These are phyloP conservation scores for Ophiosphaerella korrae DNA, from an alignment of 2,329 filamentous ascomycete species.

Conservation along the genomic window DNA sequence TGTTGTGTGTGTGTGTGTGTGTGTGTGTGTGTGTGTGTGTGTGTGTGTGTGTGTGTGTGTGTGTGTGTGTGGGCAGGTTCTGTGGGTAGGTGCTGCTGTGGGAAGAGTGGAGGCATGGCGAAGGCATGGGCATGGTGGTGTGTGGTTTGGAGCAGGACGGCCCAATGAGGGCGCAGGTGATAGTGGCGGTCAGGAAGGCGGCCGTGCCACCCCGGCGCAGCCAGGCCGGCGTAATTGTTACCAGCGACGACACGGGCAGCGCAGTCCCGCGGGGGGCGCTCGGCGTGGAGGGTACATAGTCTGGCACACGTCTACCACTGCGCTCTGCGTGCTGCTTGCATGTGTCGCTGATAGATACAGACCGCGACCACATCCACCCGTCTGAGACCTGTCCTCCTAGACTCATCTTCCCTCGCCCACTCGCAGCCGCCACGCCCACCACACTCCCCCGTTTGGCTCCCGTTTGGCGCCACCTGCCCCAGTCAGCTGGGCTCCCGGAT, in stretches of 20 bases:
- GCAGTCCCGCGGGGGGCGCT: no score
- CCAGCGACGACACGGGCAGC: not conserved
- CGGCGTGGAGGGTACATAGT: not conserved
- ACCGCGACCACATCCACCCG: not conserved
- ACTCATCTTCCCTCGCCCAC: conserved; percentile 29
- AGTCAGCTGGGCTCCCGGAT: conserved; percentile 43
- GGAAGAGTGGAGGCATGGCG: not conserved
- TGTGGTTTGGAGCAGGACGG: not conserved
- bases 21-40: no score
- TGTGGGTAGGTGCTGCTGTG: no score
- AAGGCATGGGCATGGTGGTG: not conserved
- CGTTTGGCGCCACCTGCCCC: conserved; percentile 19
- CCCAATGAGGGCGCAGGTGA: conserved; percentile 17
- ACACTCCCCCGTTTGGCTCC: conserved; percentile 20
- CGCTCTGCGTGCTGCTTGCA: no score
- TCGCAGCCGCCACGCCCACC: conserved; percentile 20
- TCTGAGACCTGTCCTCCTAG: conserved; percentile 28
- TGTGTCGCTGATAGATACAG: no score
- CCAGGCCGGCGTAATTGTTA: conserved; percentile 3
- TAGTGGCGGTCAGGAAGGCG: conserved; percentile 20
- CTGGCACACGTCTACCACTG: no score
- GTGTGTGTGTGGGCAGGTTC: no score
- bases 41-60: no score
- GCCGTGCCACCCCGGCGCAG: conserved; percentile 13
- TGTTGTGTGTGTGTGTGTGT: no score